Conservation (phyloP, 768 basidiomycete genomes). For the Coprinopsis sp. region DNA sequence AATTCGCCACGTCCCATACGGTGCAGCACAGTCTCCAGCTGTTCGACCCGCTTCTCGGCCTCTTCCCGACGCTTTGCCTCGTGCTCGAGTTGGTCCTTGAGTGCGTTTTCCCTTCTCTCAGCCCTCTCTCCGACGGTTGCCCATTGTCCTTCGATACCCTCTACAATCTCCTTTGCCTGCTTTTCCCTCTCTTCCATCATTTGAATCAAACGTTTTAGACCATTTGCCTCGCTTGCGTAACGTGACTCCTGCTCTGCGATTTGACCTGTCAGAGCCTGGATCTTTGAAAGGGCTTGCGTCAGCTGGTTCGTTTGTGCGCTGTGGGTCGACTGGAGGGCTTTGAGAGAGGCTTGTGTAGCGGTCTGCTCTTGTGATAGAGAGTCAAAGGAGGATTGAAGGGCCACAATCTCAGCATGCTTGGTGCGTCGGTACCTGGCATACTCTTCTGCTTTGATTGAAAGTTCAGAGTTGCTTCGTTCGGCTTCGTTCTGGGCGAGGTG, state of each 20-base stretch:
- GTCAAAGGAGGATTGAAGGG: constrained; percentile 76
- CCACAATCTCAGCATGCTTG: constrained; percentile 74
- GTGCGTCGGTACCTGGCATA: constrained; percentile 77
- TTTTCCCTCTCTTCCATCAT: constrained; percentile 88
- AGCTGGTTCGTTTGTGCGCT: constrained; percentile 69
- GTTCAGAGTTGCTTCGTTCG: constrained; percentile 64
- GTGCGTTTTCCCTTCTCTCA: constrained; percentile 57
- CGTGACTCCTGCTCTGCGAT: constrained; percentile 83
- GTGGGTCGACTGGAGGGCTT: constrained; percentile 69
- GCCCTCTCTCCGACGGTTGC: constrained; percentile 66
- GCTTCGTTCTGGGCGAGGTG: constrained; percentile 72
- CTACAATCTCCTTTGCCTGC: constrained; percentile 78
- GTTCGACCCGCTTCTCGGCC: constrained; percentile 66
- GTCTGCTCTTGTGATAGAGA: constrained; percentile 62
- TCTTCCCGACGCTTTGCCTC: constrained; percentile 67
- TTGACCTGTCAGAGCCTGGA: constrained; percentile 70
- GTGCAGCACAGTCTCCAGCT: constrained; percentile 69
- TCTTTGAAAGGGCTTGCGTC: constrained; percentile 67
- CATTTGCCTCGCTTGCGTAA: constrained; percentile 72
- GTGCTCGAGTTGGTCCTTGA: constrained; percentile 67
- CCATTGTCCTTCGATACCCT: constrained; percentile 80
- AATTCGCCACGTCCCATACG: constrained; percentile 71
- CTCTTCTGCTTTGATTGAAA: constrained; percentile 71
- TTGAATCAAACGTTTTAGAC: constrained; percentile 67
- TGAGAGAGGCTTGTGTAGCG: constrained; percentile 63